Evolutionary conservation across 306 rosid genomes (phyloP), one percentile per base, ranked within the genome.

Genomic region (Dryas drummondii): DNA sequence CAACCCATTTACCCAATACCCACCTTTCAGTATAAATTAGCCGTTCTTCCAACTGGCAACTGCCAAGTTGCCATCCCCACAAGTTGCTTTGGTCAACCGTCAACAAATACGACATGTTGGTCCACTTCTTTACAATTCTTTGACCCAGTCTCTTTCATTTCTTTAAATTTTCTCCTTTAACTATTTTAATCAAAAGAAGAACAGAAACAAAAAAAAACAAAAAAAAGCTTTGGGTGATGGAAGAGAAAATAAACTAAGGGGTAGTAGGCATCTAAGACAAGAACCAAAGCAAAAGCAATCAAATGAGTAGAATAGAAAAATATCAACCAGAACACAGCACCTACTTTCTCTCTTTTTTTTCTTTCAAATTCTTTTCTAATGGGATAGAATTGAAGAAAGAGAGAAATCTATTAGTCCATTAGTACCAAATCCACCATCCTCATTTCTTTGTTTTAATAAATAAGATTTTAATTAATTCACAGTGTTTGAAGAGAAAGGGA

Each of bases 381-480:
- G 79, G 78, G 78, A 80, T 66, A 65, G 56, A 52, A 22, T 2
- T 32, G 3, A 2, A 32, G 37, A 32, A 32, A 32, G 37, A 32
- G 9, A 46, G 3, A 46, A 8, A 57, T 22, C 41, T 9, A 57
- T 9, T 57, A 22, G 40, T 19, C 63, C 9, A 4, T 16, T 5
- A 26, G 63, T 83, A 90, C 94, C 98, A 83, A 88, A 88, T 79
- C 96, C 96, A 86, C 84, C 82, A 76, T 79, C 83, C 50, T 69
- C 27, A 61, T 50, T 44, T 32, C 63, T 70, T 75, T 52, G 70
- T 22, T 32, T 16, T 62, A 45, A 45, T 17, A 9, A 50, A 50
- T 66, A 71, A 58, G 27, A 66, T 65, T 66, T 80, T 66, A 54
- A 70, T 70, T 83, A 80, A 82, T 81, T 77, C 83, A 78, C 42